phyloP scores from a whole-genome alignment of 306 rosid species.

The Castanopsis chinensis region DNA sequence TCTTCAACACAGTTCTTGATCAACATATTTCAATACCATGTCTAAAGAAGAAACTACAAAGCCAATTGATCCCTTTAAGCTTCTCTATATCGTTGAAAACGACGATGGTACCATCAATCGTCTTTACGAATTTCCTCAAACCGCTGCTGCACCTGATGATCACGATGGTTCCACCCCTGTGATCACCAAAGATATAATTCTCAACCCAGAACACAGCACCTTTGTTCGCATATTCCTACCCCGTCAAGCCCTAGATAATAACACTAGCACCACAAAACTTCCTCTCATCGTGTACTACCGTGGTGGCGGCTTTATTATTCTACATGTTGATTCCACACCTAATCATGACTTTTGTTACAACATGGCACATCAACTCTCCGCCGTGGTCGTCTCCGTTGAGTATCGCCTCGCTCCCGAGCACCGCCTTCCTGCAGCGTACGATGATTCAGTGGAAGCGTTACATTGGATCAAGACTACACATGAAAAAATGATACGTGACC shows the following conservation, averaged over 20 bases:
- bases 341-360: constrained; percentile 35
- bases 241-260: constrained; percentile 13
- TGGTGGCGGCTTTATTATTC: constrained; percentile 46
- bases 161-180: neutral
- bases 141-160: too few relatives aligned
- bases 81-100: too few relatives aligned
- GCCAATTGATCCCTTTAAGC: too few relatives aligned
- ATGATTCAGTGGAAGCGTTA: constrained; percentile 38
- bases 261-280: neutral
- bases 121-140: too few relatives aligned
- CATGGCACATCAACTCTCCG: neutral
- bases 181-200: constrained; percentile 9
- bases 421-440: constrained; percentile 41
- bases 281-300: constrained; percentile 41
- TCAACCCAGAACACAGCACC: constrained; percentile 36
- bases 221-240: constrained; percentile 45
- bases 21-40: too few relatives aligned
- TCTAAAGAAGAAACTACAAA: too few relatives aligned
- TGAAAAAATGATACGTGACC: constrained; percentile 26
- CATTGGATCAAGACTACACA: constrained; percentile 20
- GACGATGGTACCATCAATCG: too few relatives aligned
- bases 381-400: constrained; percentile 26
- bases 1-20: too few relatives aligned
- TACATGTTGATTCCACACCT: constrained; percentile 25
- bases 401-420: constrained; percentile 39